A percentile compares a stretch with the other conserved stretches of the same genome.
These are phyloP conservation scores for Fusarium anthophilum DNA, from an alignment of 2,329 filamentous ascomycete species.

Conservation along the genomic window DNA sequence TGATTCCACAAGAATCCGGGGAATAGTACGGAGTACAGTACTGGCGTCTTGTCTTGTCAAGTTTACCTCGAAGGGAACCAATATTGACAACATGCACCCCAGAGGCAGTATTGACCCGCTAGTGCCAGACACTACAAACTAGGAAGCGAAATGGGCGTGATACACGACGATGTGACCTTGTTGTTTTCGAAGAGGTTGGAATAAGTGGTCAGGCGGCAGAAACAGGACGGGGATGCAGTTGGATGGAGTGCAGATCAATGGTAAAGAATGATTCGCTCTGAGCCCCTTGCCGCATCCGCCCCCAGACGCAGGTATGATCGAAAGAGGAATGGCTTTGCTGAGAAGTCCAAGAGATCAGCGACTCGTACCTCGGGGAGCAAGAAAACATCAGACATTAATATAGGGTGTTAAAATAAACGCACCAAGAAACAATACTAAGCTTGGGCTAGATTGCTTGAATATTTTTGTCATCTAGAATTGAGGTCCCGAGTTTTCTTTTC, in stretches of 20 bases:
- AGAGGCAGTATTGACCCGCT: slow-evolving; percentile 14
- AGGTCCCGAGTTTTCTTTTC: not conserved
- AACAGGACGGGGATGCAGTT: slow-evolving; percentile 28
- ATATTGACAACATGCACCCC: slow-evolving; percentile 23
- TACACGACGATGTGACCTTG: slow-evolving; percentile 25
- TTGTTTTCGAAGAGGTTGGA: slow-evolving; percentile 35
- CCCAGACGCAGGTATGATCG: slow-evolving; percentile 30
- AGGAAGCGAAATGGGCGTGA: slow-evolving; percentile 21
- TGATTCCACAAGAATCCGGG: slow-evolving; percentile 19
- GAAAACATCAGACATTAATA: not conserved
- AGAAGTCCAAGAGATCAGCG: slow-evolving; percentile 22
- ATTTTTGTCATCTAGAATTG: not conserved
- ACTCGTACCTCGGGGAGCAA: slow-evolving; percentile 8
- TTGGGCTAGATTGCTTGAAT: rapidly evolving
- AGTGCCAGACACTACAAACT: slow-evolving; percentile 13
- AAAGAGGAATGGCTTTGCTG: slow-evolving; percentile 33
- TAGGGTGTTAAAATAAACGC: not conserved
- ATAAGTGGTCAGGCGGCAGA: slow-evolving; percentile 42
- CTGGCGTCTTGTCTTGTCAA: slow-evolving; percentile 8
- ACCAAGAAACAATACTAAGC: not conserved
- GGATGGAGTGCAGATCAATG: slow-evolving; percentile 34
- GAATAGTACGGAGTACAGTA: slow-evolving; percentile 15
- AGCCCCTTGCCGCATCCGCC: slow-evolving; percentile 24
- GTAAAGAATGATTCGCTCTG: slow-evolving; percentile 34
- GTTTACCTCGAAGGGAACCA: slow-evolving; percentile 13